These are phyloP conservation scores for Aphanomyces astaci DNA, from an alignment of 352 stramenopile species.

Conservation along the genomic window DNA sequence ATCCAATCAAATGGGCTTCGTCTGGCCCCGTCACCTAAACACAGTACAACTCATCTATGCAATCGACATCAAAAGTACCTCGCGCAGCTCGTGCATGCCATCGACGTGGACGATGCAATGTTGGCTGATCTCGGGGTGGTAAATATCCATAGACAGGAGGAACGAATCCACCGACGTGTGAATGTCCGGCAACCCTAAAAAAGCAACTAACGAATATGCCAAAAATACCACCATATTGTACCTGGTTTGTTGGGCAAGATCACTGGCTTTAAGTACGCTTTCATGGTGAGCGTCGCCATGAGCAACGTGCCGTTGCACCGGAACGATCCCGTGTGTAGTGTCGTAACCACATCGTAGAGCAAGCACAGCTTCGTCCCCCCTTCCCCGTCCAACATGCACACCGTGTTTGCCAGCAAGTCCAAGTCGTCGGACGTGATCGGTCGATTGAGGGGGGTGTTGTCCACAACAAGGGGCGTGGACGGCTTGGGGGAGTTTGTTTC, in stretches of 20 bases:
- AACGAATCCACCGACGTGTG: conserved; percentile 8
- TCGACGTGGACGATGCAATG: conserved; percentile 7
- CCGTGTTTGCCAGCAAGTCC: conserved; percentile 12
- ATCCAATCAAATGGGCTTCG: conserved; percentile 8
- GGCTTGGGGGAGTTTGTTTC: no score
- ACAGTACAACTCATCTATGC: background rate
- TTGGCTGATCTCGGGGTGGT: conserved; percentile 9
- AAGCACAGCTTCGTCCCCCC: background rate
- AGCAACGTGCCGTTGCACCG: conserved; percentile 18
- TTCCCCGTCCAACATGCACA: conserved; percentile 7
- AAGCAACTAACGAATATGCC: background rate
- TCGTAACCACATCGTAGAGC: background rate
- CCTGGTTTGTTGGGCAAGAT: conserved; percentile 22
- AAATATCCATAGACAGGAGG: background rate
- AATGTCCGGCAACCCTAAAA: conserved; percentile 18
- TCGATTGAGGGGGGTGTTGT: background rate
- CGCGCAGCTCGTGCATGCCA: conserved; percentile 14
- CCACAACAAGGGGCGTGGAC: background rate
- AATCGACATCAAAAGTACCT: background rate
- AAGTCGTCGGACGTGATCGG: background rate
- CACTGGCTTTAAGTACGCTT: conserved; percentile 3
- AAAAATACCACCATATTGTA: background rate
- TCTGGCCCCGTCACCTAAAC: conserved; percentile 19
- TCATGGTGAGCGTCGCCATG: background rate
- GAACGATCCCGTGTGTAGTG: conserved; percentile 5